Percentiles rank a stretch among this genome's conserved stretches.
Conservation (phyloP, 192 early-diverging fungal genomes). For the Linnemannia schmuckeri region DNA sequence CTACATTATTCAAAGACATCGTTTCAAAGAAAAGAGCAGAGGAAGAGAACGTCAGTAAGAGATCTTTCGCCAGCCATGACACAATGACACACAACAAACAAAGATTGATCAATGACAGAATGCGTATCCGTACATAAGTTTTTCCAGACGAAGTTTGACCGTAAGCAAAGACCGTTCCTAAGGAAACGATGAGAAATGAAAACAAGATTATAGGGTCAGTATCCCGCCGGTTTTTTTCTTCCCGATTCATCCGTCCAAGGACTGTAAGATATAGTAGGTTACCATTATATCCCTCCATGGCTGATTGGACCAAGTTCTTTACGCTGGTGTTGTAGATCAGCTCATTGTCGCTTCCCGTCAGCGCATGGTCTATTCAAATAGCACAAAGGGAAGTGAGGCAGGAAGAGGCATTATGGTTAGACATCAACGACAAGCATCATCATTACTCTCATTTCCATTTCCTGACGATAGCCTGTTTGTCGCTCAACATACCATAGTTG, state of each 20-base stretch:
- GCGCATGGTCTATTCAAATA: conserved; percentile 34
- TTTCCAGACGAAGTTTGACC: conserved; percentile 98
- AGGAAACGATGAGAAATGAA: neutral
- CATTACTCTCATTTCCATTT: neutral
- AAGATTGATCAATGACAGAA: neutral
- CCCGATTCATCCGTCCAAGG: neutral
- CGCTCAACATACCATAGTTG: conserved; percentile 45
- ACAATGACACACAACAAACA: neutral
- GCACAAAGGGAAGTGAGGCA: neutral
- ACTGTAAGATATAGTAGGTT: conserved; percentile 5
- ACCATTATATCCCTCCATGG: conserved; percentile 98
- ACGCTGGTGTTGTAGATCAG: conserved; percentile 56
- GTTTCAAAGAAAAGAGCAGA: neutral
- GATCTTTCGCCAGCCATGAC: neutral
- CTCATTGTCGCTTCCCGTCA: conserved; percentile 57
- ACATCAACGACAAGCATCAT: neutral
- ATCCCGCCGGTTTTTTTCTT: neutral
- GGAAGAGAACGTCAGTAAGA: neutral
- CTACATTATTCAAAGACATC: conserved; percentile 29
- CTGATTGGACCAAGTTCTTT: conserved; percentile 58
- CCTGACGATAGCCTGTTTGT: neutral
- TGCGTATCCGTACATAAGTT: conserved; percentile 71
- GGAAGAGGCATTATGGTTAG: neutral
- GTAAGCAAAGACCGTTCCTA: conserved; percentile 97
- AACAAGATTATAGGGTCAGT: neutral